Percentiles rank a stretch among this genome's conserved stretches.
Evolutionary conservation across 306 rosid genomes (phyloP).

Genomic region (Glycyrrhiza uralensis): DNA sequence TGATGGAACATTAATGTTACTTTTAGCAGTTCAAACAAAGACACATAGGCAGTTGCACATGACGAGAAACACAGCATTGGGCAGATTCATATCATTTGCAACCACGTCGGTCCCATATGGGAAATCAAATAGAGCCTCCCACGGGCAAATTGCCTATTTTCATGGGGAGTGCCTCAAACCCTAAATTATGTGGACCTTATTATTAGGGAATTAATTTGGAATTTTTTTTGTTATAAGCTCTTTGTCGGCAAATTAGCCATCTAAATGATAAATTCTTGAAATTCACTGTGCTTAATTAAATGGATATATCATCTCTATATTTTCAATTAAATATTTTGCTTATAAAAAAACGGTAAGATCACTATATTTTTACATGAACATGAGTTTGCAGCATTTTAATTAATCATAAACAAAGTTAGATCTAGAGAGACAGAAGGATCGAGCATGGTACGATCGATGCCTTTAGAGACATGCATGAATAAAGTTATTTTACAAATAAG

Average conservation of each 20-base stretch:
- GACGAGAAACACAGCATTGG: conserved; percentile 26
- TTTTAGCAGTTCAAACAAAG: conserved; percentile 38
- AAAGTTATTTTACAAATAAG: background rate
- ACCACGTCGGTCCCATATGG: conserved; percentile 22
- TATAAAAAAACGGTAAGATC: no score
- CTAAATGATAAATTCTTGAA: conserved; percentile 1
- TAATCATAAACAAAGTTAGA: no score
- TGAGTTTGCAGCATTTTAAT: no score
- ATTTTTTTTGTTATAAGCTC: background rate
- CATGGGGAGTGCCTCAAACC: conserved; percentile 1
- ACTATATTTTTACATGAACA: no score
- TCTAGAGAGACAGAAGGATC: background rate
- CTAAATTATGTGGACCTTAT: conserved; percentile 14
- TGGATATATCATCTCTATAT: no score
- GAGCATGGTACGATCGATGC: background rate
- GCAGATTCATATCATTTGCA: conserved; percentile 32
- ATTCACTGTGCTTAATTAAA: no score
- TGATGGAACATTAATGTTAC: conserved; percentile 37
- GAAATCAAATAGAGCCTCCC: background rate
- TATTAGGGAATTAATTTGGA: conserved; percentile 1
- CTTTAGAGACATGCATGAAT: background rate
- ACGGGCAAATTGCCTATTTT: background rate
- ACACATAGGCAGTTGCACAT: conserved; percentile 35
- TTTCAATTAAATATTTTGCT: no score
- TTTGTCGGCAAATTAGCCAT: background rate